phyloP scores from a whole-genome alignment of 306 rosid species.

The Quercus dentata region DNA sequence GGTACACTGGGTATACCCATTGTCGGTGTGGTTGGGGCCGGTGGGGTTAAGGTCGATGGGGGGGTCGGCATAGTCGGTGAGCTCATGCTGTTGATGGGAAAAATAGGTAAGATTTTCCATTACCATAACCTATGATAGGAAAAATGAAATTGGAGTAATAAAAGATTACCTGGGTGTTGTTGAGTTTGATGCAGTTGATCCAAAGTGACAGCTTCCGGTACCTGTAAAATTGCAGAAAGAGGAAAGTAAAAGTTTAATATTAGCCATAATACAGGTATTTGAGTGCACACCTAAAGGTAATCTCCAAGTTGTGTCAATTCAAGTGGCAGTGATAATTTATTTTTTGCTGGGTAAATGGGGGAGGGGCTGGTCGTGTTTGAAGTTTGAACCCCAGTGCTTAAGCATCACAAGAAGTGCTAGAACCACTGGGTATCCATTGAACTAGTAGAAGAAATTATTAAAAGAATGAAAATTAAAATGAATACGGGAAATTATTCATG shows the following conservation, averaged over 20 bases:
- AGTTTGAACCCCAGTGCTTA: too few species aligned
- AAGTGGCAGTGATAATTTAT: not conserved
- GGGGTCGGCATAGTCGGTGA: constrained; percentile 21
- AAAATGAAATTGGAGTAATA: constrained; percentile 14
- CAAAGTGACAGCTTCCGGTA: constrained; percentile 56
- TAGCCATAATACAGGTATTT: not conserved
- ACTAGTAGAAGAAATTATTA: not conserved
- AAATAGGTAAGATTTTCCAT: constrained; percentile 7
- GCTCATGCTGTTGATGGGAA: constrained; percentile 39
- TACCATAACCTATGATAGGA: not conserved
- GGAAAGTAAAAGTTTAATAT: constrained; percentile 16
- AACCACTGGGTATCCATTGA: too few species aligned
- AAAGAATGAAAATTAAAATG: not conserved
- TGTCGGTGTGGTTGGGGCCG: constrained; percentile 38
- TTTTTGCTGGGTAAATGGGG: too few species aligned
- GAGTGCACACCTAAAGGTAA: too few species aligned
- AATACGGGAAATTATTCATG: not conserved
- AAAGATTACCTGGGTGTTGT: constrained; percentile 51
- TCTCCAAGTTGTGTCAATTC: not conserved
- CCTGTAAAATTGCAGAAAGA: constrained; percentile 43
- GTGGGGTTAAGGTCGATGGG: constrained; percentile 21
- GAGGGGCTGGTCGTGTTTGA: too few species aligned
- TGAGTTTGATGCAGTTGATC: constrained; percentile 34
- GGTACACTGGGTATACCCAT: constrained; percentile 52
- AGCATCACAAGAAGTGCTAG: too few species aligned